Conservation (phyloP, 2,329 filamentous ascomycete genomes). For the Lachnellula willkommii region DNA sequence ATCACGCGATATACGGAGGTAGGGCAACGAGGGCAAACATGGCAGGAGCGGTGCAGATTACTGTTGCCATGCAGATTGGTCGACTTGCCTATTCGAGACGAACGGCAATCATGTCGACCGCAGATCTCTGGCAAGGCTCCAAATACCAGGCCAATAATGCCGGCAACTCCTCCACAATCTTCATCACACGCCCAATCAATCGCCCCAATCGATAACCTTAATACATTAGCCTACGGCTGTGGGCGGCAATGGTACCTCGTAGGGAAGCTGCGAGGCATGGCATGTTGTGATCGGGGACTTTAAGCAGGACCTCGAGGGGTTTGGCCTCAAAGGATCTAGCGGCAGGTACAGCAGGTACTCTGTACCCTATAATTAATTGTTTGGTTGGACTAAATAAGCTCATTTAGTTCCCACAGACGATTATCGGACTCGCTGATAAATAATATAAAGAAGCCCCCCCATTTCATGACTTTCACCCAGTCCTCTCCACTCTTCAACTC, state of each 20-base stretch:
- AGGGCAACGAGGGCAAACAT: background rate
- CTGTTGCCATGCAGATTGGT: background rate
- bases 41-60: background rate
- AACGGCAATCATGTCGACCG: background rate
- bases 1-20: background rate
- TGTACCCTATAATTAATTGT: too few relatives aligned
- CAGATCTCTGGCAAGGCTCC: conserved; percentile 9
- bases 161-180: background rate
- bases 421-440: background rate
- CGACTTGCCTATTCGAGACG: conserved; percentile 8
- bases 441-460: conserved; percentile 1
- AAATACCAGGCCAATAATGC: conserved; percentile 5
- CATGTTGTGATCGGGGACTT: background rate
- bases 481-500: background rate
- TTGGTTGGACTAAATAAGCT: too few relatives aligned
- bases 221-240: background rate
- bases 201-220: conserved; percentile 6
- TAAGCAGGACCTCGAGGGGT: background rate
- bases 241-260: background rate
- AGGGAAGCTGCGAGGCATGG: conserved; percentile 6
- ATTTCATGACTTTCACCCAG: background rate
- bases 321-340: background rate
- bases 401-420: too few relatives aligned
- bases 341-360: background rate
- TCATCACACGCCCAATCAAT: conserved; percentile 1